Percentiles rank a stretch among this genome's conserved stretches.
phyloP scores from a whole-genome alignment of 2,329 filamentous ascomycete genomes.

The Exophiala calicioides region DNA sequence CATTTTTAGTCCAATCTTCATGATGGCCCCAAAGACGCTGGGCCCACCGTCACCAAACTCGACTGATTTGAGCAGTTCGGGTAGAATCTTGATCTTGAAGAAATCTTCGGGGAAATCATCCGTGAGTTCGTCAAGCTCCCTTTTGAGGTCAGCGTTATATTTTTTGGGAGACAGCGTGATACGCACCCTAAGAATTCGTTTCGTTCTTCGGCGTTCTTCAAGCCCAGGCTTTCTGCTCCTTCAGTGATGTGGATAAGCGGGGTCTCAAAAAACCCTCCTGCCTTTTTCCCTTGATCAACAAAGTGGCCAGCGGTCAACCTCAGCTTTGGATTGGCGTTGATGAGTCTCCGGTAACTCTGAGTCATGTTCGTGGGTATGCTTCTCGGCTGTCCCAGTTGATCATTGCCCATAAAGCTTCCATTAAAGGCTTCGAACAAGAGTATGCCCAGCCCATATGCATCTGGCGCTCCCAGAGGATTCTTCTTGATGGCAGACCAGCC shows the following conservation, averaged over 20 bases:
- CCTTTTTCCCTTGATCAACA: conserved; percentile 80
- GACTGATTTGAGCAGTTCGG: conserved; percentile 96
- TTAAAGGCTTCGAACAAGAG: conserved; percentile 92
- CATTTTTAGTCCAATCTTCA: conserved; percentile 88
- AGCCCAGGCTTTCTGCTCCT: conserved; percentile 85
- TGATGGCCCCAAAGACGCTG: conserved; percentile 81
- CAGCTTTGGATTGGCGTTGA: conserved; percentile 86
- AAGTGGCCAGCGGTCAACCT: conserved; percentile 82
- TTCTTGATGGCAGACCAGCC: conserved; percentile 93
- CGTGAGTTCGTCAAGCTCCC: conserved; percentile 78
- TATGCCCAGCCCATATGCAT: conserved; percentile 83
- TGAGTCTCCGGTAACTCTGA: conserved; percentile 82
- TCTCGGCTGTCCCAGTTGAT: conserved; percentile 83
- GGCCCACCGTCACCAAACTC: conserved; percentile 95
- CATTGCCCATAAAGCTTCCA: conserved; percentile 71
- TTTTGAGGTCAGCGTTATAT: conserved; percentile 35
- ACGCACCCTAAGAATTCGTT: conserved; percentile 76
- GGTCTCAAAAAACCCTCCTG: conserved; percentile 87
- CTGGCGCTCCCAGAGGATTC: conserved; percentile 75
- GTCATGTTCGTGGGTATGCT: conserved; percentile 86
- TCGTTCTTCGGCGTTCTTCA: conserved; percentile 81
- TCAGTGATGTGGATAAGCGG: conserved; percentile 89
- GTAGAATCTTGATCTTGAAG: conserved; percentile 94
- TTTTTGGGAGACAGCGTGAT: neutral
- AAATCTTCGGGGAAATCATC: conserved; percentile 98